Evolutionary conservation across 371 early-diverging fungal genomes (phyloP).

Genomic region (Circinella minor): DNA sequence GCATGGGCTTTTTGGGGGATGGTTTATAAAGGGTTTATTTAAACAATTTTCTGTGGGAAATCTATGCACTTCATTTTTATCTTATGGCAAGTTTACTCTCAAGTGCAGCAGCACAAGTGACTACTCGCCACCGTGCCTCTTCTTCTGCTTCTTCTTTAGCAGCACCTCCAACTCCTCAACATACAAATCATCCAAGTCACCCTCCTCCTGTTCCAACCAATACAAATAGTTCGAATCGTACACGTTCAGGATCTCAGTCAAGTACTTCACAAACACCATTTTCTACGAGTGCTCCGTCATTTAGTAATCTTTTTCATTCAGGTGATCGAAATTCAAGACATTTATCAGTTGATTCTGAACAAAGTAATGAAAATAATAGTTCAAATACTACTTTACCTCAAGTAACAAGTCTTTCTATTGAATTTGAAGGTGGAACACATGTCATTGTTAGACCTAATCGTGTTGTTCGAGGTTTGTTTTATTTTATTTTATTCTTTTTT

Average conservation of each 20-base stretch:
- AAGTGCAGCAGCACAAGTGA: slow-evolving; percentile 21
- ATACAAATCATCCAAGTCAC: slow-evolving; percentile 20
- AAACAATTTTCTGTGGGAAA: background rate
- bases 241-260: slow-evolving; percentile 7
- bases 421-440: slow-evolving; percentile 54
- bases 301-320: background rate
- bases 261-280: background rate
- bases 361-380: background rate
- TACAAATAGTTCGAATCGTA: background rate
- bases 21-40: too few species aligned
- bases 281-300: slow-evolving; percentile 7
- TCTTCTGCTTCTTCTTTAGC: slow-evolving; percentile 17
- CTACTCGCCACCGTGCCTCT: slow-evolving; percentile 20
- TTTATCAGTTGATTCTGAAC: background rate
- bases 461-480: slow-evolving; percentile 41
- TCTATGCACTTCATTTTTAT: background rate
- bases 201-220: background rate
- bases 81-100: slow-evolving; percentile 23
- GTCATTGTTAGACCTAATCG: slow-evolving; percentile 55
- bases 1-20: too few species aligned
- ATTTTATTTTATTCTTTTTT: too few species aligned
- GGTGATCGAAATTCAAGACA: background rate
- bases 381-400: slow-evolving; percentile 6
- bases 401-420: slow-evolving; percentile 23
- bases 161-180: slow-evolving; percentile 14